phyloP scores from a whole-genome alignment of 352 stramenopile species.

The Pythium brachiatum region DNA sequence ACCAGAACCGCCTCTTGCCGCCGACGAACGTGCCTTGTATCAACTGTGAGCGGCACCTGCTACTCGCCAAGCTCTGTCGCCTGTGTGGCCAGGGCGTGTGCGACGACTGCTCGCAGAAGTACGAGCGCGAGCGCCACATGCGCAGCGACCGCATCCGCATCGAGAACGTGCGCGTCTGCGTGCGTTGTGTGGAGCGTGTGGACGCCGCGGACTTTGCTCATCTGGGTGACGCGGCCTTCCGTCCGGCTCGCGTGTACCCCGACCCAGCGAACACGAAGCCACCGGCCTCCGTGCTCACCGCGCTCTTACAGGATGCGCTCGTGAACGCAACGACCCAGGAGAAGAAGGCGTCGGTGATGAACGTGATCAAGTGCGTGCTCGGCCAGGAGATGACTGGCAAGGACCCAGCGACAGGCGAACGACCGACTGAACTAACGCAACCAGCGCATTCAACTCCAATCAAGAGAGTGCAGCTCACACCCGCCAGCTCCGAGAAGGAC shows the following conservation, averaged over 20 bases:
- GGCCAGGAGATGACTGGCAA: constrained; percentile 34
- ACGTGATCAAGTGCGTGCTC: constrained; percentile 49
- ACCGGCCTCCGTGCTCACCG: constrained; percentile 33
- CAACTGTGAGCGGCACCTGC: constrained; percentile 51
- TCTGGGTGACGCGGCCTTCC: constrained; percentile 24
- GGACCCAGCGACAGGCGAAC: neutral
- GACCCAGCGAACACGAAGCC: constrained; percentile 16
- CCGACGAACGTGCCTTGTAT: constrained; percentile 55
- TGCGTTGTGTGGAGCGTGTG: constrained; percentile 51
- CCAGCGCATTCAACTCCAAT: neutral
- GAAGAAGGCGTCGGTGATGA: constrained; percentile 40
- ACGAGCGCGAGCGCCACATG: constrained; percentile 29
- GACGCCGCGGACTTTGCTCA: constrained; percentile 54
- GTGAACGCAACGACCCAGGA: constrained; percentile 29
- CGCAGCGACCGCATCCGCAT: constrained; percentile 15
- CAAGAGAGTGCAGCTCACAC: constrained; percentile 4
- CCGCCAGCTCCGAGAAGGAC: constrained; percentile 17
- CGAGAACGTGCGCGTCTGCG: constrained; percentile 44
- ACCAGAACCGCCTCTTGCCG: constrained; percentile 36
- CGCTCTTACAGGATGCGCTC: constrained; percentile 38
- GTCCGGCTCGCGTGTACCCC: constrained; percentile 20
- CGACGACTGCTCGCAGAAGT: constrained; percentile 37
- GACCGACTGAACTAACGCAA: neutral
- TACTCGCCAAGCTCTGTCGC: constrained; percentile 50
- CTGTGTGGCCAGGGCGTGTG: constrained; percentile 65